Percentiles rank a stretch among this genome's conserved stretches.
Conservation (phyloP, 164 flowering plant genomes). For the Malania oleifera region DNA sequence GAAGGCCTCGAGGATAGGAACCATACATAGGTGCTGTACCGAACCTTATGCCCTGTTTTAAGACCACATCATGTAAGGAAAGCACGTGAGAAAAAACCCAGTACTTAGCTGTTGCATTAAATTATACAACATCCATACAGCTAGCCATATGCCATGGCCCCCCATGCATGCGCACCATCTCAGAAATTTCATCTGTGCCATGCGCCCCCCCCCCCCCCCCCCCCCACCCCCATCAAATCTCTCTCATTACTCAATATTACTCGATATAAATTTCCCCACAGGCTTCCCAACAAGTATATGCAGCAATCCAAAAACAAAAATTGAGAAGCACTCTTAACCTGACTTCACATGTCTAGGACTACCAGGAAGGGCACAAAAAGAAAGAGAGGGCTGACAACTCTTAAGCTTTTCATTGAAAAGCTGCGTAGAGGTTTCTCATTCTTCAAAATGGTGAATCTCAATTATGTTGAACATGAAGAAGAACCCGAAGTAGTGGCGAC, state of each 20-base stretch:
- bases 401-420: conserved; percentile 17
- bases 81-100: background rate
- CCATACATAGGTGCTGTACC: no score
- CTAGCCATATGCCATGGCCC: conserved; percentile 6
- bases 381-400: conserved; percentile 9
- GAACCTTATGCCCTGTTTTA: background rate
- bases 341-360: background rate
- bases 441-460: background rate
- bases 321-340: background rate
- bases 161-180: background rate
- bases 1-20: no score
- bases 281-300: background rate
- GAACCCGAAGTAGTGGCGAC: conserved; percentile 7
- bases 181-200: conserved; percentile 2
- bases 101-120: conserved; percentile 5
- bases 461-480: conserved; percentile 4
- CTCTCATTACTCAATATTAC: no score
- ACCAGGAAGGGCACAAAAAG: background rate
- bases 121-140: background rate
- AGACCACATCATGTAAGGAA: background rate
- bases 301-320: background rate
- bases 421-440: conserved; percentile 11
- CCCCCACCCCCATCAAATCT: background rate
- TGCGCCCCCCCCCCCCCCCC: background rate
- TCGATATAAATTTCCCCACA: background rate